Percentiles rank a stretch among this genome's conserved stretches.
Evolutionary conservation across 2,329 filamentous ascomycete genomes (phyloP).

Genomic region (Fusarium dlaminii): DNA sequence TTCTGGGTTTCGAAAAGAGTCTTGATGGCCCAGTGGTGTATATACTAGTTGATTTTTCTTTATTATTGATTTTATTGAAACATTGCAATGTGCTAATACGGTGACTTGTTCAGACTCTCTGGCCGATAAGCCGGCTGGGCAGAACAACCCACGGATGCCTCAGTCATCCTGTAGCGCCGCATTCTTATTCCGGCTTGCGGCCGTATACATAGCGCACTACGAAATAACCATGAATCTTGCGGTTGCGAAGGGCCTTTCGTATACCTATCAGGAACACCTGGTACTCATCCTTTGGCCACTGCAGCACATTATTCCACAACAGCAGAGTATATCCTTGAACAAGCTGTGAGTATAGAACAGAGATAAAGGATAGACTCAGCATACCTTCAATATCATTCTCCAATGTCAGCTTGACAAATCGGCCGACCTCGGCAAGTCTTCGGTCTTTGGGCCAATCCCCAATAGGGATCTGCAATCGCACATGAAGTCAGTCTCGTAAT

Average conservation of each 20-base stretch:
- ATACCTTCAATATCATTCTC: slow-evolving; percentile 36
- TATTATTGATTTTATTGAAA: no score
- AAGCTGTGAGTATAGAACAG: background rate
- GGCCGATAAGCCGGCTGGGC: no score
- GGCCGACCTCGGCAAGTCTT: slow-evolving; percentile 7
- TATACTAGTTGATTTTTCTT: no score
- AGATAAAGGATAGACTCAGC: fast-evolving
- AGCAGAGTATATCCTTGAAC: background rate
- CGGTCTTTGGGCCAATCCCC: slow-evolving; percentile 24
- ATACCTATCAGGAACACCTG: slow-evolving; percentile 14
- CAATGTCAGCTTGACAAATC: slow-evolving; percentile 13
- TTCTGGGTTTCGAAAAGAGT: no score
- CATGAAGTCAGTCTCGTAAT: background rate
- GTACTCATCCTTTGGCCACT: slow-evolving; percentile 23
- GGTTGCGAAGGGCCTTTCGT: slow-evolving; percentile 13
- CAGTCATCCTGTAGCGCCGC: no score
- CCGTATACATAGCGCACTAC: slow-evolving; percentile 23
- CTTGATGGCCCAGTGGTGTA: no score
- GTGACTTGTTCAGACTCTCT: no score
- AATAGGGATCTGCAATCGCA: slow-evolving; percentile 3
- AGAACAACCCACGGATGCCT: no score
- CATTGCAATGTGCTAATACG: no score
- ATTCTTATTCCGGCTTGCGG: slow-evolving; percentile 10
- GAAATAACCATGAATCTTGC: slow-evolving; percentile 20
- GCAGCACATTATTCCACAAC: slow-evolving; percentile 11